Evolutionary conservation across 306 rosid species (phyloP).

Genomic region (Pyrus communis): DNA sequence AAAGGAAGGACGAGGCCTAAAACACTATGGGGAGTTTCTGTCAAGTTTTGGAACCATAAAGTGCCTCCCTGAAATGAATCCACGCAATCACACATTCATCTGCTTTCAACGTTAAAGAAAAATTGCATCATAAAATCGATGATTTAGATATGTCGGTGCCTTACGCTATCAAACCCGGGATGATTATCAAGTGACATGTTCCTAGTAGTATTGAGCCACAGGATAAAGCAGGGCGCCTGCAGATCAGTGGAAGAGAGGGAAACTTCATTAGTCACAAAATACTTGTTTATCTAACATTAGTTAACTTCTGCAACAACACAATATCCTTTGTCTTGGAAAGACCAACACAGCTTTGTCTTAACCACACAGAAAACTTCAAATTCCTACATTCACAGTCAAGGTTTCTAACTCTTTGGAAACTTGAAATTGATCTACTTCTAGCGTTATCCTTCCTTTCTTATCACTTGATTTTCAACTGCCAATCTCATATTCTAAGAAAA

Average conservation of each 20-base stretch:
- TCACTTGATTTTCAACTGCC: background rate
- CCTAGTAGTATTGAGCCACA: constrained; percentile 74
- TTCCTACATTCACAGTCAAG: background rate
- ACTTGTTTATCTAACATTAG: background rate
- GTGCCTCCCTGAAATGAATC: constrained; percentile 72
- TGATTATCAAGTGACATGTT: constrained; percentile 78
- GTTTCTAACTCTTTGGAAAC: background rate
- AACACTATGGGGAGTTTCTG: constrained; percentile 61
- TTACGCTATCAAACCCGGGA: constrained; percentile 82
- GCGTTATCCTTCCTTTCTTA: too few species aligned
- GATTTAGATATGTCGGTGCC: constrained; percentile 3
- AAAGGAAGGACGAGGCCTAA: constrained; percentile 70
- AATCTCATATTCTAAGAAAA: background rate
- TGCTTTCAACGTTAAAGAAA: background rate
- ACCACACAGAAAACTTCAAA: background rate
- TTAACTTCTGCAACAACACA: background rate
- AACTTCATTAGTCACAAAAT: background rate
- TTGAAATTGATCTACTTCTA: too few species aligned
- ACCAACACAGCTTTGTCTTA: background rate
- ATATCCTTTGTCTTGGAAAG: background rate
- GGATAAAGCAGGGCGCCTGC: constrained; percentile 82
- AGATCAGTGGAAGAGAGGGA: constrained; percentile 12
- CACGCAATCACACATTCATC: constrained; percentile 1
- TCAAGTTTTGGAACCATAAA: constrained; percentile 84
- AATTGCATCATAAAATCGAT: background rate